Percentiles rank a stretch among this genome's conserved stretches.
Evolutionary conservation across 306 rosid species (phyloP).

Genomic region (Arachis hypogaea): DNA sequence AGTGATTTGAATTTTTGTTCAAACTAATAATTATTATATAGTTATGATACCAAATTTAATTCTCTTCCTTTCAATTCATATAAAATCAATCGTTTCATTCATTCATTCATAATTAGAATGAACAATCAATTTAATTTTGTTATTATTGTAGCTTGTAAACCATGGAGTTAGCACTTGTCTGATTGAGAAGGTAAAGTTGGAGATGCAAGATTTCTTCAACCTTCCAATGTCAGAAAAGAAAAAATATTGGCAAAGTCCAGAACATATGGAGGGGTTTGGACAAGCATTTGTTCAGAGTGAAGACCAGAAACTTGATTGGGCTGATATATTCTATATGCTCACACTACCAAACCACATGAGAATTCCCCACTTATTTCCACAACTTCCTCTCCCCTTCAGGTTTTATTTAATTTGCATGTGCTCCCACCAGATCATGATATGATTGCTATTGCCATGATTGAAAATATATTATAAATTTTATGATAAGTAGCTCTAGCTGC

Average conservation of each 20-base stretch:
- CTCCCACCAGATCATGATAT: no score
- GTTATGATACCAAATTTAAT: no score
- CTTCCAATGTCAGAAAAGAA: constrained; percentile 61
- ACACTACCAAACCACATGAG: constrained; percentile 51
- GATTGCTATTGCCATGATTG: no score
- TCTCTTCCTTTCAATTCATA: no score
- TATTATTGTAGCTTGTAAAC: constrained; percentile 52
- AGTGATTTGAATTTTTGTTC: no score
- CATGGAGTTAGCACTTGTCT: constrained; percentile 53
- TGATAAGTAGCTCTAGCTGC: no score
- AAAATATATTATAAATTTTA: no score
- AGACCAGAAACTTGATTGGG: constrained; percentile 57
- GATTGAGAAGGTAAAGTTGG: constrained; percentile 50
- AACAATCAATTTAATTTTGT: neutral
- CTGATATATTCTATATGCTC: constrained; percentile 46
- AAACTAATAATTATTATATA: no score
- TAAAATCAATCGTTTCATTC: no score
- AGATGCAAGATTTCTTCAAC: constrained; percentile 48
- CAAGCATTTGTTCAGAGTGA: constrained; percentile 55
- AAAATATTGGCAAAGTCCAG: constrained; percentile 50
- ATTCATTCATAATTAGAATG: no score
- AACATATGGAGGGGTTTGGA: constrained; percentile 68
- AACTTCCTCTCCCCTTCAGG: constrained; percentile 59
- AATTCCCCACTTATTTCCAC: constrained; percentile 54
- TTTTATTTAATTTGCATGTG: neutral